Percentiles rank a stretch among this genome's conserved stretches.
Conservation (phyloP, 140 eudicot genomes). For the Oenanthe javanica region DNA sequence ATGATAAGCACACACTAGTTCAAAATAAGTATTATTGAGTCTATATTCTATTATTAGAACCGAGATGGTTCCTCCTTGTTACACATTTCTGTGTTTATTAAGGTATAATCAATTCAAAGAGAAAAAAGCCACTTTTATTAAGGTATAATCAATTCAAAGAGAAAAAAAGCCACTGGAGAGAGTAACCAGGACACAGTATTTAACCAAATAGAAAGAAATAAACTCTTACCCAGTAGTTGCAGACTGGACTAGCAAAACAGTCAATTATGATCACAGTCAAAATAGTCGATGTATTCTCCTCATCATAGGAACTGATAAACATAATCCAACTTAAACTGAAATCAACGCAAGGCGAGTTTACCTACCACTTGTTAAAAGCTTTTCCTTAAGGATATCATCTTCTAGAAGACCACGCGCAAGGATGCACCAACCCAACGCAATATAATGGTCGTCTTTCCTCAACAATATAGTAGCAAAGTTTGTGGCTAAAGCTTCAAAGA, state of each 20-base stretch:
- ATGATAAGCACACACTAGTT: background rate
- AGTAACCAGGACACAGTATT: background rate
- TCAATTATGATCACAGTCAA: background rate
- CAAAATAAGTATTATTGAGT: background rate
- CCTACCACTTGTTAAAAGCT: conserved; percentile 42
- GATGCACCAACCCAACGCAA: conserved; percentile 82
- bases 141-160: no score
- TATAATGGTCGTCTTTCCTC: conserved; percentile 71
- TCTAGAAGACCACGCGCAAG: conserved; percentile 72
- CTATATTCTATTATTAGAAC: background rate
- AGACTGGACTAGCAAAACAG: background rate
- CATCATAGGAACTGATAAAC: background rate
- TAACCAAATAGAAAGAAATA: background rate
- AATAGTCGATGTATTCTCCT: background rate
- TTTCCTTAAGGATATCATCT: conserved; percentile 42
- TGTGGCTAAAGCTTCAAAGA: conserved; percentile 45
- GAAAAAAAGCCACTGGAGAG: background rate
- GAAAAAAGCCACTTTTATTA: no score
- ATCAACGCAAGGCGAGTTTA: background rate
- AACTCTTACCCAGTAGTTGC: background rate
- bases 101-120: background rate
- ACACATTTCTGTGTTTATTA: background rate
- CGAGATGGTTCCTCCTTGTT: background rate
- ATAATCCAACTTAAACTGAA: background rate
- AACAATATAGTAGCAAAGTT: conserved; percentile 39